These are phyloP conservation scores for Aspergillus oerlinghausenensis DNA, from an alignment of 2,329 filamentous ascomycete species.

Conservation along the genomic window DNA sequence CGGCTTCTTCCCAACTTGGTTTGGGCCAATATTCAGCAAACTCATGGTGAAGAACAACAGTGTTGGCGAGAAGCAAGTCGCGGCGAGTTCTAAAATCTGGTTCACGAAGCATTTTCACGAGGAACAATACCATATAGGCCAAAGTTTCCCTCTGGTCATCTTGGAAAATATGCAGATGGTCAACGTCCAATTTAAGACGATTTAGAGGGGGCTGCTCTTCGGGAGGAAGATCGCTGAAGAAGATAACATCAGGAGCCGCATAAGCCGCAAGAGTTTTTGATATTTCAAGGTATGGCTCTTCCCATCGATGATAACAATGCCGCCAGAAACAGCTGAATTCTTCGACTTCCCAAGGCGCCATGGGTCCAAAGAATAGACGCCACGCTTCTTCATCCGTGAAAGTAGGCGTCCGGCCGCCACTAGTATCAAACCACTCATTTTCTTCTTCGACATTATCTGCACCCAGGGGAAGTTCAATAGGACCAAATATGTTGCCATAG, in stretches of 20 bases:
- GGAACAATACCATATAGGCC: constrained; percentile 11
- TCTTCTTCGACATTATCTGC: not conserved
- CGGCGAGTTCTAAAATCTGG: constrained; percentile 3
- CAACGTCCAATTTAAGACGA: not conserved
- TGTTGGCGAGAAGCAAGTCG: constrained; percentile 11
- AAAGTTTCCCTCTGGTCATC: not conserved
- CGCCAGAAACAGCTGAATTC: constrained; percentile 17
- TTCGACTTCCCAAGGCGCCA: constrained; percentile 20
- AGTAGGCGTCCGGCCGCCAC: not conserved
- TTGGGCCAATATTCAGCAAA: constrained; percentile 1
- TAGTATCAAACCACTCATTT: not conserved
- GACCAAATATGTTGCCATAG: constrained; percentile 12
- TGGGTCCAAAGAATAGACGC: constrained; percentile 13
- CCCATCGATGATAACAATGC: constrained; percentile 4
- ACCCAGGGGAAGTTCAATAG: not conserved
- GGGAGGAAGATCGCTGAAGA: constrained; percentile 1
- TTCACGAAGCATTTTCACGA: constrained; percentile 10
- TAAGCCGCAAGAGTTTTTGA: constrained; percentile 1
- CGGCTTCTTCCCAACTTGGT: not conserved
- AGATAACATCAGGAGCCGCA: not conserved
- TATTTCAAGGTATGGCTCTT: constrained; percentile 1
- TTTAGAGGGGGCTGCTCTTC: constrained; percentile 1
- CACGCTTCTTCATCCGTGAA: constrained; percentile 9
- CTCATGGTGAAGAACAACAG: not conserved
- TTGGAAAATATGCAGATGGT: not conserved